Conservation (phyloP, 2,329 filamentous ascomycete genomes). For the Beauveria sp. region DNA sequence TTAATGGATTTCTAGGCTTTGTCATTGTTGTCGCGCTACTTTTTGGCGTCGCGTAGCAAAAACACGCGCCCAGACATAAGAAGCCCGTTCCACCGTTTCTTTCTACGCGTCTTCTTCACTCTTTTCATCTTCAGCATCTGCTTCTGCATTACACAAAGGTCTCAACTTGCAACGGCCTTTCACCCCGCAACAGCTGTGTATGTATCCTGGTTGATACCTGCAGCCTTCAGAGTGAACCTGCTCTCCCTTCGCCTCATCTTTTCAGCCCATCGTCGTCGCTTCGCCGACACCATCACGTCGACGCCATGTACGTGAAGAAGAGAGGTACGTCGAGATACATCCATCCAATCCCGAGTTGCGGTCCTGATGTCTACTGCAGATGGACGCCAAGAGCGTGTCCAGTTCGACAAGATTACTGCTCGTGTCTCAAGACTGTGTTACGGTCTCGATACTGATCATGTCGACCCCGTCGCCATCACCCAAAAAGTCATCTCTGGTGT, state of each 20-base stretch:
- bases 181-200: slow-evolving; percentile 16
- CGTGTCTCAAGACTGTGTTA: slow-evolving; percentile 97
- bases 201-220: slow-evolving; percentile 19
- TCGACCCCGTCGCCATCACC: slow-evolving; percentile 95
- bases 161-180: background rate
- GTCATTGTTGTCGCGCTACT: slow-evolving; percentile 21
- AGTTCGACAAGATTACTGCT: slow-evolving; percentile 99
- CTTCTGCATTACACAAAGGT: slow-evolving; percentile 8
- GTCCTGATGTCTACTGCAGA: slow-evolving; percentile 49
- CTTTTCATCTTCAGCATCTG: slow-evolving; percentile 16
- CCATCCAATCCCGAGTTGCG: background rate
- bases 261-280: slow-evolving; percentile 15
- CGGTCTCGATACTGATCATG: slow-evolving; percentile 86
- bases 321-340: slow-evolving; percentile 41
- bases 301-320: slow-evolving; percentile 56
- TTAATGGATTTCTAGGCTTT: slow-evolving; percentile 19
- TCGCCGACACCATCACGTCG: slow-evolving; percentile 16
- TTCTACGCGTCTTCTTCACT: slow-evolving; percentile 16
- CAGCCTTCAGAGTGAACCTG: slow-evolving; percentile 19
- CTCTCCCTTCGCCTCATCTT: slow-evolving; percentile 16
- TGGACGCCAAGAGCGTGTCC: slow-evolving; percentile 98
- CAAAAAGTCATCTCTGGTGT: slow-evolving; percentile 99
- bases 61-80: slow-evolving; percentile 25
- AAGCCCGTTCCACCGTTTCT: slow-evolving; percentile 24
- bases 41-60: slow-evolving; percentile 17